These are phyloP conservation scores for Saccharomycopsis olivae DNA, from an alignment of 805 yeast species.

Conservation along the genomic window DNA sequence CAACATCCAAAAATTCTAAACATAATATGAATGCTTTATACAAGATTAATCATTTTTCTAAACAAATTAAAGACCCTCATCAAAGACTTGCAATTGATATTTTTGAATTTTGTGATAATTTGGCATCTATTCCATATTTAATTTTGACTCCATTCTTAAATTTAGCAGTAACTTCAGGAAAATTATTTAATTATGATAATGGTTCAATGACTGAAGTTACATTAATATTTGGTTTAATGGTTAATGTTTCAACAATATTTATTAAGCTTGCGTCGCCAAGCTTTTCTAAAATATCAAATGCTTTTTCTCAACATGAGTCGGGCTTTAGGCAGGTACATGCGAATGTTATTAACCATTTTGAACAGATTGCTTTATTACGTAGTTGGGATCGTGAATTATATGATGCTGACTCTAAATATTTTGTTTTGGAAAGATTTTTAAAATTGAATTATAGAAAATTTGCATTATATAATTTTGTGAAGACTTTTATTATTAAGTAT, in stretches of 20 bases:
- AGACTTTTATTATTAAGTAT: conserved; percentile 81
- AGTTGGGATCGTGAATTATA: conserved; percentile 77
- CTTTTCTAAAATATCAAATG: conserved; percentile 69
- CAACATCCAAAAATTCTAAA: conserved; percentile 28
- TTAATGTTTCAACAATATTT: conserved; percentile 68
- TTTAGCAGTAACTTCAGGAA: conserved; percentile 11
- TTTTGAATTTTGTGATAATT: conserved; percentile 57
- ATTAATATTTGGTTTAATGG: conserved; percentile 63
- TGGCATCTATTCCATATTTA: conserved; percentile 72
- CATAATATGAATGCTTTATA: conserved; percentile 55
- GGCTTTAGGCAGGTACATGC: conserved; percentile 76
- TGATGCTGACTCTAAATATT: conserved; percentile 67
- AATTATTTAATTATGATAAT: conserved; percentile 34
- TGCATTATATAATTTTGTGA: conserved; percentile 74
- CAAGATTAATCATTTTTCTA: conserved; percentile 53
- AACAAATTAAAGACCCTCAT: conserved; percentile 59
- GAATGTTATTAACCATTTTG: conserved; percentile 65
- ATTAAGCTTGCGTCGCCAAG: conserved; percentile 79
- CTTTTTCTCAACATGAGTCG: conserved; percentile 73
- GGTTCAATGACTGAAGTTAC: conserved; percentile 73
- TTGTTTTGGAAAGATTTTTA: conserved; percentile 67
- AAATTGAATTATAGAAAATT: conserved; percentile 64
- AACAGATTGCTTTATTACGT: conserved; percentile 76
- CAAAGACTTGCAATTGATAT: conserved; percentile 78
- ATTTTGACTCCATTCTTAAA: conserved; percentile 30